phyloP scores from a whole-genome alignment of 2,329 filamentous ascomycete species.

The Fusarium palustre region DNA sequence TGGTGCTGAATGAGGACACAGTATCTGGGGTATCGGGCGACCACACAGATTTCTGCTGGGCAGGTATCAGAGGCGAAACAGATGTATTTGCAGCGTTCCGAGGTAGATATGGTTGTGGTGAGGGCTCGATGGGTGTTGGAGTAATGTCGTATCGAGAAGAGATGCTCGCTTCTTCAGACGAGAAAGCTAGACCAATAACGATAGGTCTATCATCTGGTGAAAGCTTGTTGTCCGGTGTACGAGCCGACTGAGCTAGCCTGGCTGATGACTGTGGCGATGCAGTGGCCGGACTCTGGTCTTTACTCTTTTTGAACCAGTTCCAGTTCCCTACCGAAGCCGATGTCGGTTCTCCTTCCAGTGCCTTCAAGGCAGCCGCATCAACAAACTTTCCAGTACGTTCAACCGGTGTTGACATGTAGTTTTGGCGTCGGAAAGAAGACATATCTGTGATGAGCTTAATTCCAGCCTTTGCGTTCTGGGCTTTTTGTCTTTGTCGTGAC shows the following conservation, averaged over 20 bases:
- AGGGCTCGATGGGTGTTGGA: slow-evolving; percentile 47
- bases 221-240: slow-evolving; percentile 59
- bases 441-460: slow-evolving; percentile 79
- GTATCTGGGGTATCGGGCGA: slow-evolving; percentile 71
- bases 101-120: slow-evolving; percentile 15
- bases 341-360: slow-evolving; percentile 67
- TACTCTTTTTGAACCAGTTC: slow-evolving; percentile 65
- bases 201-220: slow-evolving; percentile 79
- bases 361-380: slow-evolving; percentile 68
- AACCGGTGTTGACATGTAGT: slow-evolving; percentile 51
- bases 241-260: slow-evolving; percentile 42
- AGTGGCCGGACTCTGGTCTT: slow-evolving; percentile 47
- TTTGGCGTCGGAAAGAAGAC: slow-evolving; percentile 61
- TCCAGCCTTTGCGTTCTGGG: slow-evolving; percentile 69
- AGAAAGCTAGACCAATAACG: slow-evolving; percentile 76
- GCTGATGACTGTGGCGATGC: slow-evolving; percentile 44
- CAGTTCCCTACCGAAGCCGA: slow-evolving; percentile 68
- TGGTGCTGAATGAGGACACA: slow-evolving; percentile 54
- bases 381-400: slow-evolving; percentile 62
- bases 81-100: slow-evolving; percentile 11
- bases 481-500: slow-evolving; percentile 71
- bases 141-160: slow-evolving; percentile 60
- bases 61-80: slow-evolving; percentile 37
- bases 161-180: slow-evolving; percentile 55
- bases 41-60: slow-evolving; percentile 65